These are phyloP conservation scores for Cladosporium oxysporum DNA, from an alignment of 2,329 filamentous ascomycete genomes.

Conservation along the genomic window DNA sequence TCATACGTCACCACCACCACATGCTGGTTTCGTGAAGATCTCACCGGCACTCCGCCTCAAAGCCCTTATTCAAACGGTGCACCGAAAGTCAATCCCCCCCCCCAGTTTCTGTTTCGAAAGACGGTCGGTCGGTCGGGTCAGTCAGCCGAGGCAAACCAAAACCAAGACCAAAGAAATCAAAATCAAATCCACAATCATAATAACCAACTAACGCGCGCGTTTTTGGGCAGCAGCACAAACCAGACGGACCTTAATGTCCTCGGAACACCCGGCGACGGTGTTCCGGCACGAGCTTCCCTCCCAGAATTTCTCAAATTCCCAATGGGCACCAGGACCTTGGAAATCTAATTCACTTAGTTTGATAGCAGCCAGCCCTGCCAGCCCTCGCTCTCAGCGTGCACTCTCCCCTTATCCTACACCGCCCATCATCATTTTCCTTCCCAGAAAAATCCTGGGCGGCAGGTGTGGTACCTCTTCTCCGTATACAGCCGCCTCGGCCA, in stretches of 20 bases:
- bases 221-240: neutral
- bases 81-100: neutral
- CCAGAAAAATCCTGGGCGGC: neutral
- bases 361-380: neutral
- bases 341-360: constrained; percentile 6
- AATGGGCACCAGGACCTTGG: neutral
- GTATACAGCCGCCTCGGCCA: constrained; percentile 10
- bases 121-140: neutral
- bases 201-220: neutral
- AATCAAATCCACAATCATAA: neutral
- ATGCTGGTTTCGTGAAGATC: constrained; percentile 2
- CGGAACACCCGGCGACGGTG: neutral
- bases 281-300: constrained; percentile 5
- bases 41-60: neutral
- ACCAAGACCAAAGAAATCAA: neutral
- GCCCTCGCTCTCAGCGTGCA: neutral
- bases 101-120: neutral
- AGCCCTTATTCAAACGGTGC: neutral
- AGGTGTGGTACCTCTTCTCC: neutral
- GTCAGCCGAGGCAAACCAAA: neutral
- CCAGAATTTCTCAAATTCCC: neutral
- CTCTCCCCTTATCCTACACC: constrained; percentile 9
- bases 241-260: neutral
- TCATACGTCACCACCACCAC: neutral
- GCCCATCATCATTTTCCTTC: constrained; percentile 1